Evolutionary conservation across 2,329 filamentous ascomycete species (phyloP), one percentile per base, ranked within the genome.

Genomic region (Fusarium dimerum): DNA sequence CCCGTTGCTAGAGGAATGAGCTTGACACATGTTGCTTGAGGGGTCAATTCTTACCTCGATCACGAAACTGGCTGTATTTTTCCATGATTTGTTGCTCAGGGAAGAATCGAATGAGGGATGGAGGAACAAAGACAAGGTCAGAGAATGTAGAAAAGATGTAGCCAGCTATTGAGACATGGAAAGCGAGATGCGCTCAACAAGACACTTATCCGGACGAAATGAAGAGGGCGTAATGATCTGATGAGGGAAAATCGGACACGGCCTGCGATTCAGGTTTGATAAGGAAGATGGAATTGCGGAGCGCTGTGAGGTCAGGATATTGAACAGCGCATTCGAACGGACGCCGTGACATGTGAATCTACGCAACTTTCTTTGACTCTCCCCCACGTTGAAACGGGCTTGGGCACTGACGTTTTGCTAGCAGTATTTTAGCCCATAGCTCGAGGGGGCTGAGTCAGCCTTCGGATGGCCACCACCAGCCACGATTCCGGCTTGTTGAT

Each of bases 41-140:
- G 6, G 3, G 6, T 3, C n/a, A 6, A 1, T 20, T 9, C 10
- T 60, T 77, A 90, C 92, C 92, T 84, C 88, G 85, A 74, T 97
- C 92, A 65, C 92, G 87, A 68, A 90, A 97, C 71, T 96, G 91
- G 51, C 90, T 93, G 72, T 90, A 97, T 72, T 95, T 96, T 78
- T 97, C 92, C 92, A 97, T 97, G 34, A 40, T 64, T 41, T 36
- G 32, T 6, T 32, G 48, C 32, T 51, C 39, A 40, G n/a, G 12
- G 40, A 47, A 48, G 29, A 48, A 43, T n/a, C 47, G 58, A 43
- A 48, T 45, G 36, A 39, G 44, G 26, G 45, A 18, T 36, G 38
- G 38, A 38, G 42, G 43, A 40, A 60, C 45, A 51, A 54, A 32
- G 42, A 54, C 51, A 45, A 55, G 47, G 47, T 42, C 42, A 32